These are phyloP conservation scores for Pichia terricola DNA, from an alignment of 1,139 yeast genomes.

Conservation along the genomic window DNA sequence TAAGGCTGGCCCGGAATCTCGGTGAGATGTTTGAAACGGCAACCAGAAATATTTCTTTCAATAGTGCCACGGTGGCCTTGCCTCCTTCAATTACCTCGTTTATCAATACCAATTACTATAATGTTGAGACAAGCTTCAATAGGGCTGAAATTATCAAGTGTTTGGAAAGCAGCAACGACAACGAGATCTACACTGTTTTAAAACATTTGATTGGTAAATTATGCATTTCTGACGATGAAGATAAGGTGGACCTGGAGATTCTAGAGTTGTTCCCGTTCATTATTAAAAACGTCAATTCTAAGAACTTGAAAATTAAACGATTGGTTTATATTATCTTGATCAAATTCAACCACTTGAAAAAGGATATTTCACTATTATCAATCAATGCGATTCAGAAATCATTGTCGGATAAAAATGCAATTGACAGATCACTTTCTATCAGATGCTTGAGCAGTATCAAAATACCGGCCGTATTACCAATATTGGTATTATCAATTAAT, in stretches of 20 bases:
- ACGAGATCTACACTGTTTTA: slow-evolving; percentile 67
- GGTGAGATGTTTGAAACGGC: slow-evolving; percentile 67
- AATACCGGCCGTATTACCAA: slow-evolving; percentile 73
- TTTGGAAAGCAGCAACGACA: slow-evolving; percentile 44
- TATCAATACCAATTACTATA: slow-evolving; percentile 17
- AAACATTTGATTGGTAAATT: slow-evolving; percentile 62
- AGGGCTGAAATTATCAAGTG: slow-evolving; percentile 58
- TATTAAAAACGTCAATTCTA: slow-evolving; percentile 74
- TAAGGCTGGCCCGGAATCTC: slow-evolving; percentile 31
- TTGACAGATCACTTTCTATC: slow-evolving; percentile 62
- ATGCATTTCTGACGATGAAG: slow-evolving; percentile 39
- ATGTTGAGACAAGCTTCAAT: slow-evolving; percentile 15
- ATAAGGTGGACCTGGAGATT: slow-evolving; percentile 16
- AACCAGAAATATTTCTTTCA: slow-evolving; percentile 35
- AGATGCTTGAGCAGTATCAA: slow-evolving; percentile 73
- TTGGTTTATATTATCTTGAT: slow-evolving; percentile 71
- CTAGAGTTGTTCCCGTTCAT: slow-evolving; percentile 71
- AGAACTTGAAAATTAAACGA: slow-evolving; percentile 59
- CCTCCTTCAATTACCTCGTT: slow-evolving; percentile 22
- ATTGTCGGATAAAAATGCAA: slow-evolving; percentile 59
- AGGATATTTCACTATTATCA: slow-evolving; percentile 78
- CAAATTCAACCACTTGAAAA: slow-evolving; percentile 75
- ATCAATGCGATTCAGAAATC: slow-evolving; percentile 89
- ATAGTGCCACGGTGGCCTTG: slow-evolving; percentile 12
- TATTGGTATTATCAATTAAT: slow-evolving; percentile 63